Evolutionary conservation across 371 early-diverging fungal species (phyloP).

Genomic region (Mortierella sp.): DNA sequence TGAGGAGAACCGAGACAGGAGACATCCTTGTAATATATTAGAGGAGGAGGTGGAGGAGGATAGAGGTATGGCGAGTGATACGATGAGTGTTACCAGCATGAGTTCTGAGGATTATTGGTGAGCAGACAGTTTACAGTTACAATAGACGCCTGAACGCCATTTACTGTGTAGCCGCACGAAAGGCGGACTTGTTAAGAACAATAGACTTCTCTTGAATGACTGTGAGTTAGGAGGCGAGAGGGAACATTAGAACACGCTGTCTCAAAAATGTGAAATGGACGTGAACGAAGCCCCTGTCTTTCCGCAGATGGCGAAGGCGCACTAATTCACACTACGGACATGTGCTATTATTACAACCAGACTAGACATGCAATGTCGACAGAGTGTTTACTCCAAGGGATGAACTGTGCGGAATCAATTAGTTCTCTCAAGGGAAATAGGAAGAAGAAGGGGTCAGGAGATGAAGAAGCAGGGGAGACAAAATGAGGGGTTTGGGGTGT

Average conservation of each 20-base stretch:
- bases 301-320: neutral
- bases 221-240: neutral
- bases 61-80: constrained; percentile 37
- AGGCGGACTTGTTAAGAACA: neutral
- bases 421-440: neutral
- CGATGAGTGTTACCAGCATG: constrained; percentile 50
- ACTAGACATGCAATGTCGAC: neutral
- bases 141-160: neutral
- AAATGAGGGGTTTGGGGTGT: neutral
- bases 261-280: neutral
- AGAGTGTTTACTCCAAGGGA: neutral
- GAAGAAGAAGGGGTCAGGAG: neutral
- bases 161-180: neutral
- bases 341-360: neutral
- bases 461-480: neutral
- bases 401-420: neutral
- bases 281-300: neutral
- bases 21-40: neutral
- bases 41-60: constrained; percentile 19
- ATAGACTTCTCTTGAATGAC: neutral
- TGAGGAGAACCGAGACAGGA: neutral
- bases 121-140: constrained; percentile 17
- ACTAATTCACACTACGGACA: neutral
- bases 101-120: constrained; percentile 58
- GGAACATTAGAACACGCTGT: neutral